Percentiles rank a stretch among this genome's conserved stretches.
phyloP scores from a whole-genome alignment of 805 yeast species.

The Schwanniomyces occidentalis region DNA sequence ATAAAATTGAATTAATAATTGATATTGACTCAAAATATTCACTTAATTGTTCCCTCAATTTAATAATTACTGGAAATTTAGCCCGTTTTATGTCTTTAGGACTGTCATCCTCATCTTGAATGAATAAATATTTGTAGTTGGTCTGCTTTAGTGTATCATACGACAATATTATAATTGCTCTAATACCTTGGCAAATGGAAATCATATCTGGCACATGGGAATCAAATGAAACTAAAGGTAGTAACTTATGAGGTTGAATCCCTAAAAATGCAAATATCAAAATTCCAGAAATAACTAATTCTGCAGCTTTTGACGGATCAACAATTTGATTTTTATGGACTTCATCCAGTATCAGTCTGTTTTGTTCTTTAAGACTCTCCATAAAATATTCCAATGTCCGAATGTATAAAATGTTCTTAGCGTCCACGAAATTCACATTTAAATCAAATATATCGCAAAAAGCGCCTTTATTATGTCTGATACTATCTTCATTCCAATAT shows the following conservation, averaged over 20 bases:
- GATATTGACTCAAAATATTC: constrained; percentile 5
- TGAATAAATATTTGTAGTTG: not conserved
- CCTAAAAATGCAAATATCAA: constrained; percentile 30
- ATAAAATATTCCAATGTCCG: constrained; percentile 22
- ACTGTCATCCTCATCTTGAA: too few relatives aligned
- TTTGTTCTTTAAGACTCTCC: constrained; percentile 12
- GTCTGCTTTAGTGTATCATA: not conserved
- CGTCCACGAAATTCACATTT: too few relatives aligned
- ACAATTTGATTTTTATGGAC: too few relatives aligned
- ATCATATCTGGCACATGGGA: constrained; percentile 19
- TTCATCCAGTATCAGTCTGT: constrained; percentile 8
- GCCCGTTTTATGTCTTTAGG: too few relatives aligned
- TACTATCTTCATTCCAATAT: too few relatives aligned
- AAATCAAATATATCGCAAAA: too few relatives aligned
- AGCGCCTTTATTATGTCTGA: too few relatives aligned
- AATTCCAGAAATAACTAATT: constrained; percentile 19
- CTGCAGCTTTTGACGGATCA: too few relatives aligned
- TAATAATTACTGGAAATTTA: not conserved
- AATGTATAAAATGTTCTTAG: constrained; percentile 12
- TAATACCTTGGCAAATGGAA: constrained; percentile 18
- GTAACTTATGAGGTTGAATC: constrained; percentile 29
- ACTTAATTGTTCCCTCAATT: constrained; percentile 2
- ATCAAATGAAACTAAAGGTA: constrained; percentile 29
- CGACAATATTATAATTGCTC: not conserved
- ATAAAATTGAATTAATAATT: constrained; percentile 1